phyloP scores from a whole-genome alignment of 768 basidiomycete species.

The Mycena indigotica region DNA sequence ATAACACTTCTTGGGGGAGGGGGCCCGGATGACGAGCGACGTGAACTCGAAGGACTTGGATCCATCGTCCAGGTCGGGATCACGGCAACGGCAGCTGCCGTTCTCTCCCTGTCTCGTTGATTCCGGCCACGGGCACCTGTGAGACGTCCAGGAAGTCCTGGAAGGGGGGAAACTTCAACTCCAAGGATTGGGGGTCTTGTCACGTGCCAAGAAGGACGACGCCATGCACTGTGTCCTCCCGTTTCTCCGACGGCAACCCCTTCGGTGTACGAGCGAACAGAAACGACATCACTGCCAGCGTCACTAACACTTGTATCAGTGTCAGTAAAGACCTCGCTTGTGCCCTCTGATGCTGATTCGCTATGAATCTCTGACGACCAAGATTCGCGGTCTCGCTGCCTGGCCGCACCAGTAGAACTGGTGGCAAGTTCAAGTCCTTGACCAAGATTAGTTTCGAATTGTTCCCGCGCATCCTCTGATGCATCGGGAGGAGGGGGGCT shows the following conservation, averaged over 20 bases:
- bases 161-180: constrained; percentile 5
- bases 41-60: constrained; percentile 7
- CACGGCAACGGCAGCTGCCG: constrained; percentile 4
- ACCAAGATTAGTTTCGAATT: constrained; percentile 71
- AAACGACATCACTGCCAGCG: constrained; percentile 71
- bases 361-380: constrained; percentile 36
- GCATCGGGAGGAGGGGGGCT: constrained; percentile 83
- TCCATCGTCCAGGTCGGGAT: constrained; percentile 18
- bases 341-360: constrained; percentile 56
- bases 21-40: constrained; percentile 18
- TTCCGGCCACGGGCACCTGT: constrained; percentile 18
- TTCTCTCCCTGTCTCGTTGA: constrained; percentile 20
- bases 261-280: constrained; percentile 67
- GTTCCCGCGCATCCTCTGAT: constrained; percentile 60
- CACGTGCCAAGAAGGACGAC: constrained; percentile 54
- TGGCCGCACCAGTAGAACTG: constrained; percentile 56
- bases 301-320: constrained; percentile 65
- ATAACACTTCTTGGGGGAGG: constrained; percentile 8
- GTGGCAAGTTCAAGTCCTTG: constrained; percentile 71
- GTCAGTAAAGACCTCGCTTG: constrained; percentile 68
- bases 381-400: constrained; percentile 12
- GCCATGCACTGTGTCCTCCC: constrained; percentile 22
- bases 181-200: constrained; percentile 25
- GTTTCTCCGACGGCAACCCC: constrained; percentile 35
- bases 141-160: constrained; percentile 11